Conservation (phyloP, 73 alveolate genomes). For the Paramecium pentaurelia region DNA sequence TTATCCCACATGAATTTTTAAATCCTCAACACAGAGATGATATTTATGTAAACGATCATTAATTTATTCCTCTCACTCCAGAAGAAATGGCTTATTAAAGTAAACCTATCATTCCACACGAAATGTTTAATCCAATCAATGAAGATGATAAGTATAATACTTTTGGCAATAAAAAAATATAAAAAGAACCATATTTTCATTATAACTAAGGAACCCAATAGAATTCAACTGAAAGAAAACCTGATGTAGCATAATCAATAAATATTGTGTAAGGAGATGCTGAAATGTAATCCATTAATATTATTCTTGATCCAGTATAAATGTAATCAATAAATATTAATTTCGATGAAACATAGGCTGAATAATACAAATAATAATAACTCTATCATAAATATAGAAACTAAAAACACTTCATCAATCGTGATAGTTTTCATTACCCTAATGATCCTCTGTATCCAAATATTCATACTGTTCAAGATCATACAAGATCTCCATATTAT, state of each 20-base stretch:
- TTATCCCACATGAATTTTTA: not conserved
- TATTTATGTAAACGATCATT: not conserved
- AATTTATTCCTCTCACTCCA: not conserved
- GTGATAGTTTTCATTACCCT: conserved; percentile 5
- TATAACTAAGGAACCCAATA: not conserved
- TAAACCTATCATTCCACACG: not conserved
- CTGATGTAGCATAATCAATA: conserved; percentile 37
- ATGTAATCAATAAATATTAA: conserved; percentile 31
- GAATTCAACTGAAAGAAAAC: not conserved
- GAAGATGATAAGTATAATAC: conserved; percentile 10
- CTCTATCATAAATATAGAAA: conserved; percentile 34
- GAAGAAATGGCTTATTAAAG: not conserved
- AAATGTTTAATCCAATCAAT: not conserved
- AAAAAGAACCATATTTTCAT: not conserved
- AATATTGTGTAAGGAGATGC: conserved; percentile 41
- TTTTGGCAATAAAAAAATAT: not conserved
- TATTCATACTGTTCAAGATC: not conserved
- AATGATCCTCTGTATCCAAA: not conserved
- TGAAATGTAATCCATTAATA: conserved; percentile 19
- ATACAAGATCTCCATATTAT: not conserved
- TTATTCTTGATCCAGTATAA: not conserved
- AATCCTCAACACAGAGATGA: conserved; percentile 13
- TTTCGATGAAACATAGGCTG: conserved; percentile 34
- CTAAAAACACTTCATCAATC: not conserved
- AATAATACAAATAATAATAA: conserved; percentile 12